Base-by-base conservation (phyloP, 208 protist species). In the Trypanosoma boissoni region DNA sequence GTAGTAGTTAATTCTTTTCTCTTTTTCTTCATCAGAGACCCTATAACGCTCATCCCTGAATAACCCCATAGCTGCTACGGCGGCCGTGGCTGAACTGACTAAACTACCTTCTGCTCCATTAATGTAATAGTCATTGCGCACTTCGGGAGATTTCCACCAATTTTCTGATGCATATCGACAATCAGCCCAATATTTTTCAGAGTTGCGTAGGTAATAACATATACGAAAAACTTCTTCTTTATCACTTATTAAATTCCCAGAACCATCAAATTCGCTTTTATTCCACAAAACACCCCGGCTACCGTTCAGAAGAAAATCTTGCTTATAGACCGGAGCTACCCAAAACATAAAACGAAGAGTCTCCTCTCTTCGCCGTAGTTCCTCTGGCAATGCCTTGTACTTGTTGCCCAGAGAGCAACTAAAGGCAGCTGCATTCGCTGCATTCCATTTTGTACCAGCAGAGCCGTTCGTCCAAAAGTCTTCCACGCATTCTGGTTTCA, bases 91-190 rank as follows among this genome's bases (percentile, higher is more conserved):
- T 49, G 55, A 44, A 3, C 48, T 34, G 41, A 71, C 4, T 3
- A 71, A 24, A 49, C 36, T 44, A 16, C 54, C 51, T 9, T 20
- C 1, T 41, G 24, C 21, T 26, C 56, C 64, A 55, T 55, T 29
- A 20, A 46, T 21, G 41, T 65, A 56, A 26, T 54, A 72, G 42
- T 76, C 70, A 37, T 49, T 68, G 21, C 51, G 49, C 2, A 68
- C 63, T 32, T 73, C 70, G 46, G 52, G 64, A 20, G 70, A 18
- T 50, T 68, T 76, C 70, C 70, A 76, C 70, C 70, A 76, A 48
- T 76, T 76, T 29, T 9, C 50, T 41, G 39, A 36, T 8, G 63
- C 63, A 46, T 68, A 68, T 20, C 54, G 41, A 28, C 39, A 55
- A 51, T 50, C 48, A 18, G 50, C 52, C 39, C 34, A 55, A 32